Conservation (phyloP, 2,329 filamentous ascomycete genomes). For the Apiospora arundinis region DNA sequence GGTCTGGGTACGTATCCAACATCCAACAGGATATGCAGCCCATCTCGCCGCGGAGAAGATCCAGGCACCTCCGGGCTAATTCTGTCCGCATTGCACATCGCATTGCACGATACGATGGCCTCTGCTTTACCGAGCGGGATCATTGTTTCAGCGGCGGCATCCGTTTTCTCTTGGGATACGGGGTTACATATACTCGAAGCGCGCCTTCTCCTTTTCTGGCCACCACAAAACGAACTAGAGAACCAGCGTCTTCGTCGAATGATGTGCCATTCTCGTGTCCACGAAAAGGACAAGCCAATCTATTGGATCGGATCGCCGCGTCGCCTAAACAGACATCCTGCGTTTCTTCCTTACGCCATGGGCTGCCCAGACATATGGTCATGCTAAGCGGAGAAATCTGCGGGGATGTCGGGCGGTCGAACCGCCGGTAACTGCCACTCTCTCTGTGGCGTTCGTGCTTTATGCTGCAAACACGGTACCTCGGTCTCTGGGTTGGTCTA, state of each 20-base stretch:
- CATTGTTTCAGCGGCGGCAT: background rate
- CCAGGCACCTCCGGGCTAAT: background rate
- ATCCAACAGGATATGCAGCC: background rate
- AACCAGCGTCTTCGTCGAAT: background rate
- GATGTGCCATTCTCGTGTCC: background rate
- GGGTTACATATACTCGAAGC: conserved; percentile 1
- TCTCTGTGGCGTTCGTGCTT: background rate
- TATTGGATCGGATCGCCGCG: conserved; percentile 8
- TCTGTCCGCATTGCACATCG: background rate
- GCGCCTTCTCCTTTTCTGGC: background rate
- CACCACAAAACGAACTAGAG: background rate
- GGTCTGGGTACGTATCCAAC: background rate
- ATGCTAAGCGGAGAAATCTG: background rate
- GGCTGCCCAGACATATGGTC: background rate
- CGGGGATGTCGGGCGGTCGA: conserved; percentile 14
- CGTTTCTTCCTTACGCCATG: background rate
- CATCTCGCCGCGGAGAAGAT: background rate
- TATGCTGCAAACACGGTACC: conserved; percentile 9
- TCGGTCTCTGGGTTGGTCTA: background rate
- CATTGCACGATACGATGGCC: background rate
- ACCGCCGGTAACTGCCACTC: background rate
- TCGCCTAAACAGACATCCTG: background rate
- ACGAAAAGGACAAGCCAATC: background rate
- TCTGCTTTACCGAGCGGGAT: background rate
- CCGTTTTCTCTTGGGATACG: background rate